A percentile compares a stretch with the other conserved stretches of the same genome.
phyloP scores from a whole-genome alignment of 2,329 filamentous ascomycete genomes.

The Nemania sp. region DNA sequence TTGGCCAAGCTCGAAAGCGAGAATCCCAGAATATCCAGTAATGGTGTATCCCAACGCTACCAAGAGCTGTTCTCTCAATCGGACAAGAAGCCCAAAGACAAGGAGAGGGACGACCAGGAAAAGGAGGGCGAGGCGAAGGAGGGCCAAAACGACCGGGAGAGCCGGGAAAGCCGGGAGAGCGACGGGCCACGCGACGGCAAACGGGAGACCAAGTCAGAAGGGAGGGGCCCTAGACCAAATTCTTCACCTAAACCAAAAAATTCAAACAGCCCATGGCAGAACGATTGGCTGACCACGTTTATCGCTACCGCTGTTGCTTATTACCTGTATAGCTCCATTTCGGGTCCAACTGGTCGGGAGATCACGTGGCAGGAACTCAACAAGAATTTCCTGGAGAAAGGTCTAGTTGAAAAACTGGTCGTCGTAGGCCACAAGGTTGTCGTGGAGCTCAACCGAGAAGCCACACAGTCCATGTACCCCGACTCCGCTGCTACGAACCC shows the following conservation, averaged over 20 bases:
- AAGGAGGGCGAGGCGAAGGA: slow-evolving; percentile 14
- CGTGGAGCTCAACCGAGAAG: slow-evolving; percentile 79
- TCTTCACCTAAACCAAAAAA: slow-evolving; percentile 23
- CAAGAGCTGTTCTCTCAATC: slow-evolving; percentile 17
- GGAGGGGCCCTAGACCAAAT: slow-evolving; percentile 36
- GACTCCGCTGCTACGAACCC: slow-evolving; percentile 71
- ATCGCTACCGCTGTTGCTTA: slow-evolving; percentile 53
- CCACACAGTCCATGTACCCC: slow-evolving; percentile 72
- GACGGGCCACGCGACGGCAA: slow-evolving; percentile 26
- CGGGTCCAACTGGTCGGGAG: slow-evolving; percentile 61
- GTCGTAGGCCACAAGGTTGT: slow-evolving; percentile 78
- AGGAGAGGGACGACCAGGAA: too few species aligned
- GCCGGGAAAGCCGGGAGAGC: slow-evolving; percentile 26
- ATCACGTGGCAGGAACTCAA: slow-evolving; percentile 98
- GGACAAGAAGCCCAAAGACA: background rate
- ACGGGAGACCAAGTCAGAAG: slow-evolving; percentile 18
- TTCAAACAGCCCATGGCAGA: slow-evolving; percentile 28
- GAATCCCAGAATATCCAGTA: too few species aligned
- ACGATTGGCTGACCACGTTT: slow-evolving; percentile 53
- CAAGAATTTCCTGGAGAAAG: slow-evolving; percentile 92
- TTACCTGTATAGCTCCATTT: slow-evolving; percentile 50
- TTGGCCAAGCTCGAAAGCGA: background rate
- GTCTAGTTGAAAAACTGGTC: slow-evolving; percentile 90
- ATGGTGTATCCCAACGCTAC: slow-evolving; percentile 21
- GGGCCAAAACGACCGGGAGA: background rate